Percentiles rank a stretch among this genome's conserved stretches.
These are phyloP conservation scores for Chamaecrista fasciculata DNA, from an alignment of 306 rosid genomes.

Conservation along the genomic window DNA sequence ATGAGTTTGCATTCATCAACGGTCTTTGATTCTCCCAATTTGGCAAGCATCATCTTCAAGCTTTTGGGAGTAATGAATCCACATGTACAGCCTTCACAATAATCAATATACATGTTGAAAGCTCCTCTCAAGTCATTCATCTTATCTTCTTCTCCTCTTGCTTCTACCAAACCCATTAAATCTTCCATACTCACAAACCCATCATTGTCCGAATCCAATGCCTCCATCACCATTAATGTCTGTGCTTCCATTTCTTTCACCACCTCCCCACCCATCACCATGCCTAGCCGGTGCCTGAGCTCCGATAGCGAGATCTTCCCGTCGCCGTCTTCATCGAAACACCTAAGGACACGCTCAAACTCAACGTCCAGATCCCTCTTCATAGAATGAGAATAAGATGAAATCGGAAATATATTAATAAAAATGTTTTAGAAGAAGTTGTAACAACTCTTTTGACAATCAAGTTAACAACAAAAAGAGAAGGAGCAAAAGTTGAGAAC, in stretches of 20 bases:
- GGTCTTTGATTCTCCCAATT: conserved; percentile 59
- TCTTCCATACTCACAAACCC: conserved; percentile 66
- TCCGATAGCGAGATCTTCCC: conserved; percentile 71
- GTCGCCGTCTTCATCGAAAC: conserved; percentile 79
- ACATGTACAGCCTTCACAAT: conserved; percentile 43
- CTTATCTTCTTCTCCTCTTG: conserved; percentile 58
- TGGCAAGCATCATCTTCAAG: conserved; percentile 69
- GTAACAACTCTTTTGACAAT: no score
- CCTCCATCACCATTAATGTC: conserved; percentile 46
- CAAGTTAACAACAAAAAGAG: no score
- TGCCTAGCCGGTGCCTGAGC: conserved; percentile 38
- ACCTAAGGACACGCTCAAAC: conserved; percentile 53
- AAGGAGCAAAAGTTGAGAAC: no score
- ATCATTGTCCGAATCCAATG: conserved; percentile 78
- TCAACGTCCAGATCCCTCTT: no score
- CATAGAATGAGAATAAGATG: no score
- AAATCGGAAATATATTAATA: no score
- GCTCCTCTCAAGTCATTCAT: conserved; percentile 67
- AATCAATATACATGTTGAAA: conserved; percentile 65
- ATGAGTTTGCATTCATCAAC: no score
- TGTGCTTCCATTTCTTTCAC: conserved; percentile 56
- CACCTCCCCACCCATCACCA: conserved; percentile 58
- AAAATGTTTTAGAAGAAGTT: no score
- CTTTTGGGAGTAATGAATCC: conserved; percentile 75
- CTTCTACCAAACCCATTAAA: conserved; percentile 50